Evolutionary conservation across 2,329 filamentous ascomycete genomes (phyloP).

Genomic region (Xylariaceae sp.): DNA sequence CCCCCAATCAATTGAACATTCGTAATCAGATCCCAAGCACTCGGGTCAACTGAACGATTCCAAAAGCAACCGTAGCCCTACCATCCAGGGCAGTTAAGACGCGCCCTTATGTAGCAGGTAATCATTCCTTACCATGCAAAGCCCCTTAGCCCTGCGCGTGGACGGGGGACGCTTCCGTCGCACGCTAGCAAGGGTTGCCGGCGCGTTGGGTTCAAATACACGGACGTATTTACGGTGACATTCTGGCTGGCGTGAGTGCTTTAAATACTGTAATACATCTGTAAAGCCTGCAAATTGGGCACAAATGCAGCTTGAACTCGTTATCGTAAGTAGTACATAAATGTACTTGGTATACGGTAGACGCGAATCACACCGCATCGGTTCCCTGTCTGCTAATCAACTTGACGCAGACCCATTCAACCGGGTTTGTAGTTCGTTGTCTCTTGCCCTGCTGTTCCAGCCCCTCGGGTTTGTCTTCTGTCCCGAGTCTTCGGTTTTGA

Average conservation of each 20-base stretch:
- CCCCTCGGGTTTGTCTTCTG: background rate
- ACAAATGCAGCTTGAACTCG: background rate
- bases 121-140: no score
- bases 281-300: background rate
- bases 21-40: constrained; percentile 2
- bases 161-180: background rate
- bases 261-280: background rate
- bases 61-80: background rate
- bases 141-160: background rate
- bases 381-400: background rate
- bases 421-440: background rate
- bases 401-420: background rate
- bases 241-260: background rate
- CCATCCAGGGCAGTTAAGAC: background rate
- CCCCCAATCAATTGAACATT: background rate
- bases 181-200: constrained; percentile 5
- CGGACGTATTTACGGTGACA: background rate
- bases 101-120: constrained; percentile 2
- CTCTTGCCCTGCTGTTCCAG: constrained; percentile 1
- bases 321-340: constrained; percentile 3
- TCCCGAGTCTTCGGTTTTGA: background rate
- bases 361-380: background rate
- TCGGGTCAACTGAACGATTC: constrained; percentile 4
- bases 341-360: background rate
- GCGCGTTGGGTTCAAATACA: background rate